Conservation (phyloP, 2,329 filamentous ascomycete genomes). For the Microdochium trichocladiopsis region DNA sequence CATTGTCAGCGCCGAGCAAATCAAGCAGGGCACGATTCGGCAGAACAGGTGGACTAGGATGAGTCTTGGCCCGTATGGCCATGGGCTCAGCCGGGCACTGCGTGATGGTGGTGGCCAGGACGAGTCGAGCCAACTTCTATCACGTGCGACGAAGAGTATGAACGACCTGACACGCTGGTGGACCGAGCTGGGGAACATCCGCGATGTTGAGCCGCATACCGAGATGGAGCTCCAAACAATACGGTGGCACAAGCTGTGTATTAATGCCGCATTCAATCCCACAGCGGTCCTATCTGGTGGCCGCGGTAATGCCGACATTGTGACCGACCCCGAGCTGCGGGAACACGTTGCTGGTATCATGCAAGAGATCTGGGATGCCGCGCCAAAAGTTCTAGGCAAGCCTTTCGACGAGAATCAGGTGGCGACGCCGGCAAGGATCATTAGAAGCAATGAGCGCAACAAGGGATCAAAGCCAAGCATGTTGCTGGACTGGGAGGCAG, state of each 20-base stretch:
- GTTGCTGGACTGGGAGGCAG: constrained; percentile 63
- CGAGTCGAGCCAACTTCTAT: constrained; percentile 18
- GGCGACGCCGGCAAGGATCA: constrained; percentile 54
- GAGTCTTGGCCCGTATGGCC: constrained; percentile 58
- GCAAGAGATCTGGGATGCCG: constrained; percentile 60
- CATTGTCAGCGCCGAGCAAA: constrained; percentile 62
- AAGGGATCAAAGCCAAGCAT: constrained; percentile 59
- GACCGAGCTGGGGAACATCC: constrained; percentile 49
- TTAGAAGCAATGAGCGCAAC: constrained; percentile 57
- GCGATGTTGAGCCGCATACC: constrained; percentile 57
- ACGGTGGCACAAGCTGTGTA: constrained; percentile 70
- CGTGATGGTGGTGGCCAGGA: constrained; percentile 17
- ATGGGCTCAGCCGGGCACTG: constrained; percentile 27
- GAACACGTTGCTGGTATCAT: constrained; percentile 59
- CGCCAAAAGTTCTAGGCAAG: constrained; percentile 55
- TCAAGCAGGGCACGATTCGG: constrained; percentile 51
- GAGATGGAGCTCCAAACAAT: constrained; percentile 63
- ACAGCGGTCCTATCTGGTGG: constrained; percentile 61
- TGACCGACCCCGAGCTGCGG: constrained; percentile 53
- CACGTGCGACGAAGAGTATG: constrained; percentile 33
- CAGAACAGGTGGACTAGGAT: constrained; percentile 72
- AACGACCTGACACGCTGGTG: constrained; percentile 46
- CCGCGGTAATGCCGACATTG: constrained; percentile 59
- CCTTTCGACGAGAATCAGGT: constrained; percentile 48
- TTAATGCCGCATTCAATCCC: constrained; percentile 71